These are phyloP conservation scores for Fusarium subglutinans DNA, from an alignment of 2,329 filamentous ascomycete species.

Conservation along the genomic window DNA sequence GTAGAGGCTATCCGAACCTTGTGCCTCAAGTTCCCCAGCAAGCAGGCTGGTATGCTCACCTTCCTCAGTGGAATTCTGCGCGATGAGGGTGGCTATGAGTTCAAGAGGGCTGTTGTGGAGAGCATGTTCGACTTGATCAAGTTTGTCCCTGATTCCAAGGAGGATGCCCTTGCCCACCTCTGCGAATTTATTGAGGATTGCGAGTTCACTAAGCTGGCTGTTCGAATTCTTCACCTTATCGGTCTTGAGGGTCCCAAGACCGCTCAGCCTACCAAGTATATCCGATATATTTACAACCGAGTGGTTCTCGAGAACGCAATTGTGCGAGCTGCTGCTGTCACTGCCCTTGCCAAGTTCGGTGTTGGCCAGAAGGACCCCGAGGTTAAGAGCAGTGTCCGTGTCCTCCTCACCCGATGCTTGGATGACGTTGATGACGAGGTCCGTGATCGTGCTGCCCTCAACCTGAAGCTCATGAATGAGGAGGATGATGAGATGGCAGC, in stretches of 20 bases:
- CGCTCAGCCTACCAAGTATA: conserved; percentile 96
- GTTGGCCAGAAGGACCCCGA: conserved; percentile 96
- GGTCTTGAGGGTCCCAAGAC: conserved; percentile 96
- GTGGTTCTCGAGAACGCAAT: conserved; percentile 98
- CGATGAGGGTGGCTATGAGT: conserved; percentile 97
- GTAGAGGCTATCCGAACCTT: conserved; percentile 97
- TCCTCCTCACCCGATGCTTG: conserved; percentile 90
- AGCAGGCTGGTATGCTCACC: conserved; percentile 96
- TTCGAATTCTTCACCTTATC: conserved; percentile 92
- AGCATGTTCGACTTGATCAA: conserved; percentile 99
- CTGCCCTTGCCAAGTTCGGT: conserved; percentile 95
- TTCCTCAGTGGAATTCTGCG: conserved; percentile 97
- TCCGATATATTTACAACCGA: conserved; percentile 98
- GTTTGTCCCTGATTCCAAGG: conserved; percentile 89
- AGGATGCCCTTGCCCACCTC: conserved; percentile 87
- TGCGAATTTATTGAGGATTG: conserved; percentile 99
- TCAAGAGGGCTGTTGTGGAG: conserved; percentile 97
- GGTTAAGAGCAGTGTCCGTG: conserved; percentile 93
- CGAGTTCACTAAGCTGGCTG: conserved; percentile 97
- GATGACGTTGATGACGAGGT: conserved; percentile 99
- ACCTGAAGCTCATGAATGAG: conserved; percentile 90
- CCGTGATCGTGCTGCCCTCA: conserved; percentile 91
- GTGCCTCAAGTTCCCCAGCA: conserved; percentile 96
- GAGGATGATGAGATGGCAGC: conserved; percentile 88
- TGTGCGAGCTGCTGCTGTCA: conserved; percentile 93